A percentile compares a stretch with the other conserved stretches of the same genome.
phyloP scores from a whole-genome alignment of 2,329 filamentous ascomycete genomes.

The Cytospora leucostoma region DNA sequence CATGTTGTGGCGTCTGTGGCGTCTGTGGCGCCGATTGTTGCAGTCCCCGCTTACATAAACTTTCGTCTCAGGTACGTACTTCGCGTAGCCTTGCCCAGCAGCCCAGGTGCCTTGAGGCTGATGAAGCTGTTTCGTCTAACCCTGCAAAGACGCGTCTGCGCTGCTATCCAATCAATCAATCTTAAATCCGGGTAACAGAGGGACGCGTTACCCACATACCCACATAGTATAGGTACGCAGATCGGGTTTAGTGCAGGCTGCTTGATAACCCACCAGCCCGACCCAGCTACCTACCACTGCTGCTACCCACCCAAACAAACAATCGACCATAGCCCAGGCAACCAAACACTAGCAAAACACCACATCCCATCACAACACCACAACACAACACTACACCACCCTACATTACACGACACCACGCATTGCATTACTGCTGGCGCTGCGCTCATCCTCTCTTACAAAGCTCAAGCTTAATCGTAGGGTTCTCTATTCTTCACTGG shows the following conservation, averaged over 20 bases:
- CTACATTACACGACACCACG: background rate
- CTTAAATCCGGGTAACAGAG: no score
- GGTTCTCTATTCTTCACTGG: background rate
- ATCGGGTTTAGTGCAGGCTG: no score
- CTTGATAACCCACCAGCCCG: no score
- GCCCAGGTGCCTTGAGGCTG: background rate
- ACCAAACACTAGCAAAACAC: constrained; percentile 12
- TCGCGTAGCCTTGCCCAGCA: no score
- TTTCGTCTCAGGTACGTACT: background rate
- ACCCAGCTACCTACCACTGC: no score
- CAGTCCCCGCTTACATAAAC: constrained; percentile 3
- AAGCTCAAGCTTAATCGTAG: background rate
- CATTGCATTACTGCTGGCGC: background rate
- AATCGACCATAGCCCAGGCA: constrained; percentile 17
- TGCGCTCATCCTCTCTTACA: background rate
- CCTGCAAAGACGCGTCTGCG: no score
- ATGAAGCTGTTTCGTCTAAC: background rate
- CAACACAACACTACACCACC: background rate
- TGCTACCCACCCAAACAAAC: constrained; percentile 22
- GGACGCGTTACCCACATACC: no score
- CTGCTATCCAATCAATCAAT: no score
- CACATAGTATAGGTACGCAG: no score
- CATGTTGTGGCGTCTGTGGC: constrained; percentile 4
- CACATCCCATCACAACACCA: constrained; percentile 1
- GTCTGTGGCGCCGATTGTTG: constrained; percentile 2